Evolutionary conservation across 352 stramenopile genomes (phyloP).

Genomic region (Globisporangium paroecandrum): DNA sequence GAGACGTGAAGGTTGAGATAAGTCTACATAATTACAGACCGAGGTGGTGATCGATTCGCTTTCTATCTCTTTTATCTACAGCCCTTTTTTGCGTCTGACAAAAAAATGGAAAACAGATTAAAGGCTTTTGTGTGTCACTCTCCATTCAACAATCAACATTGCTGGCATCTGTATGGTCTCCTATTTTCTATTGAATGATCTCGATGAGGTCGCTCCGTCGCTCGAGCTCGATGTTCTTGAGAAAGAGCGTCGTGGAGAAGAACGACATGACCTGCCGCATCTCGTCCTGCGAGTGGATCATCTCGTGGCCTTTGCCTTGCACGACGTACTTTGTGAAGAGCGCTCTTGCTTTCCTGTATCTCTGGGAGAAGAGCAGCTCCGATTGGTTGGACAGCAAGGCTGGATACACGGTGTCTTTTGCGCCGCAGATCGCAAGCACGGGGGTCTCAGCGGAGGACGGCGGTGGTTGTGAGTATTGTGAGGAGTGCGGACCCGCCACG

Average conservation of each 20-base stretch:
- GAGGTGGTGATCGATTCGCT: not conserved
- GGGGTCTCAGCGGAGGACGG: slow-evolving; percentile 31
- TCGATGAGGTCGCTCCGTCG: slow-evolving; percentile 55
- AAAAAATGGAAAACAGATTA: not conserved
- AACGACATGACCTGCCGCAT: slow-evolving; percentile 64
- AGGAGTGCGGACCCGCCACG: slow-evolving; percentile 31
- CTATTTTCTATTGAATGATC: slow-evolving; percentile 20
- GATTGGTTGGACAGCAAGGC: slow-evolving; percentile 25
- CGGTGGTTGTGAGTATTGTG: not conserved
- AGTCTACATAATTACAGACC: not conserved
- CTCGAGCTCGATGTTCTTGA: slow-evolving; percentile 51
- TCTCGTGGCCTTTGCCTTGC: slow-evolving; percentile 43
- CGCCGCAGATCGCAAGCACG: slow-evolving; percentile 40
- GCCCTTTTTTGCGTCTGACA: not conserved
- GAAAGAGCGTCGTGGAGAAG: slow-evolving; percentile 43
- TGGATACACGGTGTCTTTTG: slow-evolving; percentile 38
- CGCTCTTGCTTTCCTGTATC: slow-evolving; percentile 19
- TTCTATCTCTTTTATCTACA: not conserved
- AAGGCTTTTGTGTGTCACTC: not conserved
- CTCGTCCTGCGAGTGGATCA: slow-evolving; percentile 46
- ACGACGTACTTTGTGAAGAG: slow-evolving; percentile 15
- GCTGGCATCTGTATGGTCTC: not conserved
- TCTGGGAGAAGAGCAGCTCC: slow-evolving; percentile 24
- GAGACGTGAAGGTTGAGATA: not conserved
- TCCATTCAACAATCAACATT: not conserved